Conservation (phyloP, 768 basidiomycete species). For the Psilocybe sp. region DNA sequence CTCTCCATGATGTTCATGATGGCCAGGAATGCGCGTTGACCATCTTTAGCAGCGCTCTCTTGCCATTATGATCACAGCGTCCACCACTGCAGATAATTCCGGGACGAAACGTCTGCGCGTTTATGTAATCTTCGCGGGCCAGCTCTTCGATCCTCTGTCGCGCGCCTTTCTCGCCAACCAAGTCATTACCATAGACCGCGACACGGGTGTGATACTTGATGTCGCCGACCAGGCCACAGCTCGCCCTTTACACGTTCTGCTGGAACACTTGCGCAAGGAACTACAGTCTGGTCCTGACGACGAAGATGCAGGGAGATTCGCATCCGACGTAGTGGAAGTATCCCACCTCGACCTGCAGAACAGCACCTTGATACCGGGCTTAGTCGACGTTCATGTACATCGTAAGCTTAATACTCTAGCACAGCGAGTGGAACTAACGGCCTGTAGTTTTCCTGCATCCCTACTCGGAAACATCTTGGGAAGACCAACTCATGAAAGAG, state of each 20-base stretch:
- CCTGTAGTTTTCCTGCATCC: constrained; percentile 59
- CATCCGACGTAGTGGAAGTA: constrained; percentile 10
- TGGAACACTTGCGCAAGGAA: not conserved
- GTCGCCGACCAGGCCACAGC: constrained; percentile 22
- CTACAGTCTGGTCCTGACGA: not conserved
- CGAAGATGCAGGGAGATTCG: not conserved
- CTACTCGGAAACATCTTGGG: constrained; percentile 59
- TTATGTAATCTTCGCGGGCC: constrained; percentile 35
- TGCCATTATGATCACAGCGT: too few relatives aligned
- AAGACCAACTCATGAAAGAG: constrained; percentile 59
- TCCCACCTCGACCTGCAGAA: constrained; percentile 34
- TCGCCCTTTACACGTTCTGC: not conserved
- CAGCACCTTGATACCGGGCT: constrained; percentile 50
- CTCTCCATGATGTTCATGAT: too few relatives aligned
- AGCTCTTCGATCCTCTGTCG: constrained; percentile 47
- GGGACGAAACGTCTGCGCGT: too few relatives aligned
- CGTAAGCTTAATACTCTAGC: constrained; percentile 20
- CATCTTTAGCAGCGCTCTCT: too few relatives aligned
- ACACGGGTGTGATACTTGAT: constrained; percentile 46
- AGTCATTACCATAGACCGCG: constrained; percentile 44
- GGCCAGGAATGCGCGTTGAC: too few relatives aligned
- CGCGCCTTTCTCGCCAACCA: constrained; percentile 40
- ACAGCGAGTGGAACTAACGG: constrained; percentile 55
- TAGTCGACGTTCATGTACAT: constrained; percentile 8
- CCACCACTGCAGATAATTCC: too few relatives aligned